These are phyloP conservation scores for Pontederia crassipes DNA, from an alignment of 176 grass and related monocot genomes.

Conservation along the genomic window DNA sequence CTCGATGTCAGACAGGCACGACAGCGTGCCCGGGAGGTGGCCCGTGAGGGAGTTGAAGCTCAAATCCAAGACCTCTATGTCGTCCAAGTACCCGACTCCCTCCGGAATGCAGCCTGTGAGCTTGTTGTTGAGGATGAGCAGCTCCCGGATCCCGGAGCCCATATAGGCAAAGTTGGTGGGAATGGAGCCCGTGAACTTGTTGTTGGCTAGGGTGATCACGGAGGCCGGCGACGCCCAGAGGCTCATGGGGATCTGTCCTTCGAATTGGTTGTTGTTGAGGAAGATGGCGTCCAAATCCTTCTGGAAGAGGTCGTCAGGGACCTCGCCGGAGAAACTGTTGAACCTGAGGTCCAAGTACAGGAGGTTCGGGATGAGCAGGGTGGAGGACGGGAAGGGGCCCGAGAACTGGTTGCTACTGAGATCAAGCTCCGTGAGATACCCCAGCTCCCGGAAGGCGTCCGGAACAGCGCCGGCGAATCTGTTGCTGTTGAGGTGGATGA, in stretches of 20 bases:
- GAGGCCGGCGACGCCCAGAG: constrained; percentile 65
- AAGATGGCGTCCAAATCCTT: constrained; percentile 71
- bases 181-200: constrained; percentile 55
- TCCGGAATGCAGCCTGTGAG: constrained; percentile 89
- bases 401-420: constrained; percentile 80
- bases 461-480: constrained; percentile 47
- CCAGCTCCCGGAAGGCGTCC: constrained; percentile 42
- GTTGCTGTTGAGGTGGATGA: constrained; percentile 91
- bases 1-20: constrained; percentile 70
- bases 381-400: constrained; percentile 43
- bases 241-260: constrained; percentile 54
- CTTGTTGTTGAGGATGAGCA: constrained; percentile 83
- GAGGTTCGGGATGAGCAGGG: constrained; percentile 44
- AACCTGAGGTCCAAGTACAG: constrained; percentile 83
- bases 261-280: constrained; percentile 85
- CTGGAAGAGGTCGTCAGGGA: constrained; percentile 47
- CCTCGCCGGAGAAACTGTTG: constrained; percentile 67
- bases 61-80: constrained; percentile 72
- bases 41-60: constrained; percentile 73
- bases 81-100: constrained; percentile 46
- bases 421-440: constrained; percentile 74
- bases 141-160: constrained; percentile 40
- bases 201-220: constrained; percentile 79
- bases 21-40: constrained; percentile 51
- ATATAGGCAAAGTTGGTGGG: constrained; percentile 41